A percentile compares a stretch with the other conserved stretches of the same genome.
Evolutionary conservation across 1,284 basidiomycete species (phyloP).

Genomic region (Puccinia horiana): DNA sequence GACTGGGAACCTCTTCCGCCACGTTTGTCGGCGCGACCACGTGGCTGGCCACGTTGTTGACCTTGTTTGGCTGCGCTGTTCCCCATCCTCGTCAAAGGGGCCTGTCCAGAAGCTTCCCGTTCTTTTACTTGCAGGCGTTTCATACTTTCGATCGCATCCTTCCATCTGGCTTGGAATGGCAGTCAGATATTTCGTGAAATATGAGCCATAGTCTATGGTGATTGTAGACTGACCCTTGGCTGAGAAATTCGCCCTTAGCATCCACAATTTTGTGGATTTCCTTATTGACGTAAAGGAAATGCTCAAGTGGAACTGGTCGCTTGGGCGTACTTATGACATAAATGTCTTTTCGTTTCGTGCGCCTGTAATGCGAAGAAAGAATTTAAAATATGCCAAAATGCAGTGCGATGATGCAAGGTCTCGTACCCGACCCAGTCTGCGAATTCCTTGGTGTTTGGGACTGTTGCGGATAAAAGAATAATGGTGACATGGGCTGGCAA

Average conservation of each 20-base stretch:
- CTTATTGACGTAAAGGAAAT: constrained; percentile 89
- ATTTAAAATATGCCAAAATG: constrained; percentile 15
- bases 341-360: constrained; percentile 99
- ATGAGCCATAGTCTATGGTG: background rate
- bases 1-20: constrained; percentile 50
- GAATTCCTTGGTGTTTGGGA: constrained; percentile 97
- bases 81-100: constrained; percentile 50
- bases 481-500: constrained; percentile 94
- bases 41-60: constrained; percentile 51
- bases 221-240: constrained; percentile 65
- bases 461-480: constrained; percentile 93
- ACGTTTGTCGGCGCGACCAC: constrained; percentile 54
- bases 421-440: constrained; percentile 97
- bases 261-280: constrained; percentile 93
- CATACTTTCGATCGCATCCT: constrained; percentile 82
- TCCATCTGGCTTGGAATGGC: constrained; percentile 66
- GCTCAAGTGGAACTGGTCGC: constrained; percentile 93
- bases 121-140: constrained; percentile 64
- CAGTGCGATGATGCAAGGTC: background rate
- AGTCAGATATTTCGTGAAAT: background rate
- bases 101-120: constrained; percentile 56
- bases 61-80: constrained; percentile 48
- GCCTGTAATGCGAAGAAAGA: constrained; percentile 63
- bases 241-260: constrained; percentile 74
- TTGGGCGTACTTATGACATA: constrained; percentile 98